Conservation (phyloP, 495 filamentous ascomycete species). For the Corynascus novoguineensis region DNA sequence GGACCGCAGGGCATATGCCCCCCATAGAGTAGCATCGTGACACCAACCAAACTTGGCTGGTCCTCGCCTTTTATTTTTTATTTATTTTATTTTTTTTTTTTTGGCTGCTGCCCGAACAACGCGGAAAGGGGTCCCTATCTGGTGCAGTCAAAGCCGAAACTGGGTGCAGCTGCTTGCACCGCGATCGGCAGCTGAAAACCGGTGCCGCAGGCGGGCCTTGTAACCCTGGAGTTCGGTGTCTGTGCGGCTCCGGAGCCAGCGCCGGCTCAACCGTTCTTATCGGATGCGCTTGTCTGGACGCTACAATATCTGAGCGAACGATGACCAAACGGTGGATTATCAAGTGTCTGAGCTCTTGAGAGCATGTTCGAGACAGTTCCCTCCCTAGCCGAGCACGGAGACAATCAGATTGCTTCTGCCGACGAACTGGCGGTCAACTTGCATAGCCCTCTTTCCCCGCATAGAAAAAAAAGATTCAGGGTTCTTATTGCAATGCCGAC, state of each 20-base stretch:
- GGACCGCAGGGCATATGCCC: constrained; percentile 20
- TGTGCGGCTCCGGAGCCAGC: constrained; percentile 29
- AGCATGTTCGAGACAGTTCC: neutral
- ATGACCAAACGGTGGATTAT: neutral
- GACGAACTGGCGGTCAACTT: constrained; percentile 37
- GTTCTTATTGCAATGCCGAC: constrained; percentile 20
- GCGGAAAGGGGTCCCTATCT: neutral
- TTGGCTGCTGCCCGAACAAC: constrained; percentile 16
- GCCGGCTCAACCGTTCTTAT: constrained; percentile 1
- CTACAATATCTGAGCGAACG: neutral
- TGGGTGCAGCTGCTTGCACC: constrained; percentile 1
- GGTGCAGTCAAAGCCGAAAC: neutral
- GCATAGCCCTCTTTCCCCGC: constrained; percentile 24
- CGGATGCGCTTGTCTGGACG: neutral
- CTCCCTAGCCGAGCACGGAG: neutral
- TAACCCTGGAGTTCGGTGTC: constrained; percentile 18
- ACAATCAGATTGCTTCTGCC: neutral
- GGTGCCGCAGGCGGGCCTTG: neutral
- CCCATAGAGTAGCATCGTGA: constrained; percentile 17
- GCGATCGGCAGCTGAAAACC: neutral
- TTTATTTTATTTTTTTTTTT: too few relatives aligned
- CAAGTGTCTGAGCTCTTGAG: constrained; percentile 3
- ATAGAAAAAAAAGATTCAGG: constrained; percentile 24
- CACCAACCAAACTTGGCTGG: constrained; percentile 24
- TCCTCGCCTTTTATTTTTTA: neutral